Base-by-base conservation (phyloP, 169 alveolate species). In the Eimeria brunetti region DNA sequence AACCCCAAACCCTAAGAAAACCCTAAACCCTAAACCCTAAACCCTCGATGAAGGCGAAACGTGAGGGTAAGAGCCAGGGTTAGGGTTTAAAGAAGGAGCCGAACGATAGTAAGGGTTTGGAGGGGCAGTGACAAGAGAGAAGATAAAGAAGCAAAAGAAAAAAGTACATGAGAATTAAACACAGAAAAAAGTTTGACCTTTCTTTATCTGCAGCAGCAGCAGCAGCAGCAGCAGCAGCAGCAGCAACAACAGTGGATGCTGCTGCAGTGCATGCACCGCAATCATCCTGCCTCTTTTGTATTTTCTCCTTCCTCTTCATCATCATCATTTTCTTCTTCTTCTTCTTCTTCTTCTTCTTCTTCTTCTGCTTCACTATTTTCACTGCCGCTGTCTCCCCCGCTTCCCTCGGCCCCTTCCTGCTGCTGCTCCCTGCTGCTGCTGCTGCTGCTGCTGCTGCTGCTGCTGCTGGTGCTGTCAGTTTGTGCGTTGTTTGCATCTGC, bases 391-490 rank as follows among this genome's bases (percentile, higher is more conserved):
- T 44, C 36, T 38, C 58, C 38, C 2, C 14, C 84, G 1, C 41
- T 67, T n/a, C 27, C 33, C 30, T n/a, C n/a, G n/a, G n/a, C n/a
- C n/a, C 27, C 38, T 14, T 56, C 64, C 64, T 56, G 24, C 64
- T 56, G 24, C 18, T 56, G 24, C 64, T 71, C n/a, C 11, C n/a
- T 38, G 30, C n/a, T 71, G 24, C 14, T 71, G 33, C 33, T 71
- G 81, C 53, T 71, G 81, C 81, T 36, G 7, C 33, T 71, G 81
- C 84, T 75, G 33, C 58, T 20, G 84, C 58, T 75, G 60, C 36
- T 41, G 84, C 60, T 75, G 84, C 41, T 18, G 84, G 36, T 75
- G 91, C 41, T 18, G 62, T 14, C 83, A 24, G 22, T 20, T 38
- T 27, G 78, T 14, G 11, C 27, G 78, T 14, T 67, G 76, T 33